Base-by-base conservation (phyloP, 306 rosid genomes). In the Gastrolobium bilobum region DNA sequence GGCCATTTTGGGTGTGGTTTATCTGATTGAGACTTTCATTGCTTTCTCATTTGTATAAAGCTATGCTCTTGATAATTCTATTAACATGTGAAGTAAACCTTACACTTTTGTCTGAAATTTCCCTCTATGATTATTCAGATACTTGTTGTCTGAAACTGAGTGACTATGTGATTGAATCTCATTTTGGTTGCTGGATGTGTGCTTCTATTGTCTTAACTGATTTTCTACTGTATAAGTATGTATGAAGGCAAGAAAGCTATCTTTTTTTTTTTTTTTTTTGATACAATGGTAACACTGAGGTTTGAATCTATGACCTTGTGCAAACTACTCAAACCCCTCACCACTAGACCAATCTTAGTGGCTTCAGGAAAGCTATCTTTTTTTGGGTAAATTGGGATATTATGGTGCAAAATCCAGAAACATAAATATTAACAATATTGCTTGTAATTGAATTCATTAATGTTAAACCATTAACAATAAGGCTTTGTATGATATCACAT, bases 401-500 rank as follows among this genome's bases (percentile, higher is more conserved):
- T 40, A 31, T 13, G 46, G 53, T 56, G 63, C 46, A 30, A 64
- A 61, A 51, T 4, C 67, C 47, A 59, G 73, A 43, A 78, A 37
- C 39, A 57, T 53, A 33, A 43, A 63, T 5, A 50, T 35, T 20
- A 66, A 82, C 6, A 50, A 30, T 15, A 43, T 65, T 75, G 50
- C 34, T 59, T 68, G 47, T 68, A 13, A 52, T 52, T n/a, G 40
- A 34, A 20, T 73, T 56, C 30, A 39, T 53, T 71, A 11, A 61
- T 50, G 69, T 29, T 10, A 56, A 60, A 20, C 80, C 63, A 81
- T 73, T 30, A 20, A 42, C 26, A 10, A 30, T 39, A 40, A 50
- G 61, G 46, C 11, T 34, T 51, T 50, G 78, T 38, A 60, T 76
- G 73, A 61, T 52, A 48, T 54, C 57, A 42, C 67, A 61, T 61